Percentiles rank a stretch among this genome's conserved stretches.
These are phyloP conservation scores for Aschersonia sp. DNA, from an alignment of 2,329 filamentous ascomycete species.

Conservation along the genomic window DNA sequence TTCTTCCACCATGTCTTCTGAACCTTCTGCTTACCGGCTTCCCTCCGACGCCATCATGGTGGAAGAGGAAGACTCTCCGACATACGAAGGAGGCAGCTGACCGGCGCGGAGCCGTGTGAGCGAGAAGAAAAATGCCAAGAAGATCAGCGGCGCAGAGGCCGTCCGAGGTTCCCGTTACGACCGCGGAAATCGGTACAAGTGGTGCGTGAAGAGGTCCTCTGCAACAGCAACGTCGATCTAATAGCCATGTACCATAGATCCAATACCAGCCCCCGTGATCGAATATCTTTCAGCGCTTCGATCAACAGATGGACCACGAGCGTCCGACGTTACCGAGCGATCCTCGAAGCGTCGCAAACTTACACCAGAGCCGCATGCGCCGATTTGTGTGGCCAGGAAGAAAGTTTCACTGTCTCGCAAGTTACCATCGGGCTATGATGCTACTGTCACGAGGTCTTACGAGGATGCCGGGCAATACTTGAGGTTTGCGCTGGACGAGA, in stretches of 20 bases:
- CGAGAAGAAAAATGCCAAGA: slow-evolving; percentile 2
- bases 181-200: slow-evolving; percentile 9
- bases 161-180: not conserved
- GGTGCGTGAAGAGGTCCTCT: slow-evolving; percentile 8
- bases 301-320: slow-evolving; percentile 4
- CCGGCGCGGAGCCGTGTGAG: not conserved
- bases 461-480: slow-evolving; percentile 10
- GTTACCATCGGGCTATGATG: slow-evolving; percentile 6
- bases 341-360: slow-evolving; percentile 18
- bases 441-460: slow-evolving; percentile 3
- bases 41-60: too few species aligned
- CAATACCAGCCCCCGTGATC: slow-evolving; percentile 10
- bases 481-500: slow-evolving; percentile 4
- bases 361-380: slow-evolving; percentile 2
- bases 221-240: not conserved
- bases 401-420: slow-evolving; percentile 13
- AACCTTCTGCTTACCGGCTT: too few species aligned
- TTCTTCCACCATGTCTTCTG: too few species aligned
- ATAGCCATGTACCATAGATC: slow-evolving; percentile 7
- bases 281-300: slow-evolving; percentile 10
- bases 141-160: not conserved
- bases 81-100: not conserved
- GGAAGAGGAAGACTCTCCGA: too few species aligned
- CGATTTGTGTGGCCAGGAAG: slow-evolving; percentile 13
- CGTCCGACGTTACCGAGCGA: slow-evolving; percentile 5